Evolutionary conservation across 805 yeast species (phyloP).

Genomic region (Yarrowia keelungensis): DNA sequence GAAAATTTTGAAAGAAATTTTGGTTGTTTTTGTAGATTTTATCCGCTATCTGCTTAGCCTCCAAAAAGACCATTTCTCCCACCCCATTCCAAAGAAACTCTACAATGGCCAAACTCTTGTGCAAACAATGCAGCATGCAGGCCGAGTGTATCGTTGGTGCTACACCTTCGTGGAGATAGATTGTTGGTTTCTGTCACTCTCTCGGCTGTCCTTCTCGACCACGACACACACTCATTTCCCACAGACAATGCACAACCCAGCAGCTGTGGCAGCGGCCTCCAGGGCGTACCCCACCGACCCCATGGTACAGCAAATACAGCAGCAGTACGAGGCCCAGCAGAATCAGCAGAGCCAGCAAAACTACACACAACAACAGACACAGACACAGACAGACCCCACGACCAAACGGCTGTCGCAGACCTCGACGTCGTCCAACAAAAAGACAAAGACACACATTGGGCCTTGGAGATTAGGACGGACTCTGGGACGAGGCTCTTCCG

Average conservation of each 20-base stretch:
- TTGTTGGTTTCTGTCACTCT: constrained; percentile 4
- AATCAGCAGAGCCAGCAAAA: background rate
- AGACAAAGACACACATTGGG: constrained; percentile 72
- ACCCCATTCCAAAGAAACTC: constrained; percentile 27
- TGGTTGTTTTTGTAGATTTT: too few species aligned
- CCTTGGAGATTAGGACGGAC: constrained; percentile 98
- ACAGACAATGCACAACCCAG: constrained; percentile 39
- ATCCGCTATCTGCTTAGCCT: too few species aligned
- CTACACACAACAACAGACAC: background rate
- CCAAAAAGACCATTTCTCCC: background rate
- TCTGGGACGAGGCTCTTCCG: constrained; percentile 95
- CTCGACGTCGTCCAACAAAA: constrained; percentile 51
- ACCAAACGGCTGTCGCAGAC: constrained; percentile 57
- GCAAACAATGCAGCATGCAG: constrained; percentile 31
- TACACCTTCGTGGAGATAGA: constrained; percentile 32
- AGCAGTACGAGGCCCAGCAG: constrained; percentile 27
- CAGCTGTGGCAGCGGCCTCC: constrained; percentile 42
- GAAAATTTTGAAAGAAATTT: too few species aligned
- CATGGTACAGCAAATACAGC: constrained; percentile 24
- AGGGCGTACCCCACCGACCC: constrained; percentile 20
- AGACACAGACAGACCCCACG: constrained; percentile 39
- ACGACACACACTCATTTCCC: background rate
- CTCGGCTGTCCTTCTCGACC: background rate
- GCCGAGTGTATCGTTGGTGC: constrained; percentile 29
- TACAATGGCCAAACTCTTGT: constrained; percentile 11